Percentiles rank a stretch among this genome's conserved stretches.
phyloP scores from a whole-genome alignment of 257 asterid species.

The Coffea eugenioides region DNA sequence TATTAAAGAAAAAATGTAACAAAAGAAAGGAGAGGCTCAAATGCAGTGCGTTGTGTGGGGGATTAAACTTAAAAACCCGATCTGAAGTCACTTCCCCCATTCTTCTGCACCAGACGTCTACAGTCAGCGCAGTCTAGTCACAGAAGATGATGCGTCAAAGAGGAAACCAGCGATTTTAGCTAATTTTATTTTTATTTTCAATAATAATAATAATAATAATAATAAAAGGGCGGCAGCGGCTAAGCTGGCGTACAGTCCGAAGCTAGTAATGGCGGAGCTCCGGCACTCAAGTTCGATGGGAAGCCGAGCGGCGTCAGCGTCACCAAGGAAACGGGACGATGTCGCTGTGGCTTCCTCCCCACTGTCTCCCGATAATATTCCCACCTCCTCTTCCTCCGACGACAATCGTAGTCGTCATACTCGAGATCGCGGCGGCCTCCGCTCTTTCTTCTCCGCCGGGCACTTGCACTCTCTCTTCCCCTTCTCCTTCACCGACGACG shows the following conservation, averaged over 20 bases:
- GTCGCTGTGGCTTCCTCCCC: conserved; percentile 33
- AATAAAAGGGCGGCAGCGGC: background rate
- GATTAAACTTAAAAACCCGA: background rate
- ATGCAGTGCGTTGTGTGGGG: too few relatives aligned
- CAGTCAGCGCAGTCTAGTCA: too few relatives aligned
- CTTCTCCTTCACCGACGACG: conserved; percentile 56
- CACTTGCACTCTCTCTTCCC: conserved; percentile 45
- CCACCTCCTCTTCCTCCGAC: conserved; percentile 42
- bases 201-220: background rate
- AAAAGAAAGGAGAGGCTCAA: background rate
- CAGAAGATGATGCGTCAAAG: background rate
- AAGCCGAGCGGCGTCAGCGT: conserved; percentile 53
- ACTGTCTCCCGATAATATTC: conserved; percentile 18
- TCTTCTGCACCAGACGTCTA: background rate
- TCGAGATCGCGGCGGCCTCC: conserved; percentile 78
- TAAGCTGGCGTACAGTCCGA: conserved; percentile 97
- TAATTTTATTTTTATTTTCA: background rate
- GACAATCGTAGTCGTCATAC: conserved; percentile 67
- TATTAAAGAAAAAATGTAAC: background rate
- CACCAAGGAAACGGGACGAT: conserved; percentile 57
- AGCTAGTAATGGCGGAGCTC: conserved; percentile 98
- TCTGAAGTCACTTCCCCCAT: background rate
- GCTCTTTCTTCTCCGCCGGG: conserved; percentile 31
- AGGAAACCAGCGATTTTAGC: background rate
- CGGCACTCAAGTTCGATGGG: conserved; percentile 94